Evolutionary conservation across 139 green algal genomes (phyloP), one percentile per base, ranked within the genome.

Genomic region (Chlorella vulgaris): DNA sequence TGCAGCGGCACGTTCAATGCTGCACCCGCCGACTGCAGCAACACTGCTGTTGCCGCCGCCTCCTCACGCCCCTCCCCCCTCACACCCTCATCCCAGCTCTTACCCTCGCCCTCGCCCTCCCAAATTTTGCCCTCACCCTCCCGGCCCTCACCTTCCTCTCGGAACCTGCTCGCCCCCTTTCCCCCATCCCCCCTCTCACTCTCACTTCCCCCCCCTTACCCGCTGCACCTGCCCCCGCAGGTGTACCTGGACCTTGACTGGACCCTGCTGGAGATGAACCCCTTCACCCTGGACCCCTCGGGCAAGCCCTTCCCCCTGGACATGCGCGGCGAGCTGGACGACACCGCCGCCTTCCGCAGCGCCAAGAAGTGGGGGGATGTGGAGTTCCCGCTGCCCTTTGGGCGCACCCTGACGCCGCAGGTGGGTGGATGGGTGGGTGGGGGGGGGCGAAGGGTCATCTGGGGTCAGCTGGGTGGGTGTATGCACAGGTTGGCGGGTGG

Each of bases 211-310:
- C 66, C 36, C 4, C 2, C 0, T 33, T 1, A 5, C 42, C 7
- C 42, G 4, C n/a, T 63, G 10, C 43, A 22, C 38, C 55, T 33
- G 4, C 50, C 40, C 5, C n/a, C 4, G 0, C 74, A 83, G 60
- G 65, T 76, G 24, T 80, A 36, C 85, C 69, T 79, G 2, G 94
- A 97, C 86, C 80, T 98, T 63, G 95, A 98, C 88, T 93, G 90
- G 47, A 96, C 88, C 2, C 79, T 98, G 71, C 80, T 98, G 68
- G 95, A 98, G 88, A 98, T 98, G 92, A 98, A 98, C 85, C 95
- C 95, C 4, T 97, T 98, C 88, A 97, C 94, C 1, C 81, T 98
- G 42, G 92, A 92, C 38, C 26, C 85, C 7, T 33, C 78, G 2
- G 91, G 91, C 24, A 61, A 78, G 58, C 90, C 92, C 51, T 92